Base-by-base conservation (phyloP, 306 rosid genomes). In the Lupinus albus region DNA sequence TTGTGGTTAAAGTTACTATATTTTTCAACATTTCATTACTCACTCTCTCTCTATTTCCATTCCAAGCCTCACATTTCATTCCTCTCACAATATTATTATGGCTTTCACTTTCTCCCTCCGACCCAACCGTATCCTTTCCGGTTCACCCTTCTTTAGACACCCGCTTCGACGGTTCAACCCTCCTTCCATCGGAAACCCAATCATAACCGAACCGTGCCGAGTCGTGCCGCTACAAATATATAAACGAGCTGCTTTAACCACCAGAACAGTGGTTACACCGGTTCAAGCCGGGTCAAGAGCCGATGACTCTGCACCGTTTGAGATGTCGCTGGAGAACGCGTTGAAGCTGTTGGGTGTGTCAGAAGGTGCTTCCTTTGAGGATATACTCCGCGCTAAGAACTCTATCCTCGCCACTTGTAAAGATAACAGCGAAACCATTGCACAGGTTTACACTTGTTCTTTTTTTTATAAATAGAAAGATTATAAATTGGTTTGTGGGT, bases 321-420 rank as follows among this genome's bases (percentile, higher is more conserved):
- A 90, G 84, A 93, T 90, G 96, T 88, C 99, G 7, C 84, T 93
- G 9, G 99, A 93, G 68, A 93, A 64, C 82, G 97, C 97, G 33
- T 86, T 88, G 51, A 85, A 89, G 82, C 86, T 93, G 25, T 84
- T 93, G 35, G 97, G 99, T n/a, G 99, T 93, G 48, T 78, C 97
- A 10, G 99, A 93, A 41, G 90, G 86, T 3, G 99, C 91, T 67
- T 83, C 97, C 42, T 90, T 93, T 63, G 94, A 90, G 2, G 99
- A 90, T 4, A 93, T 90, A 65, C 99, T 93, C 28, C 97, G 96
- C 70, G 97, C 99, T 66, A 93, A 88, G 80, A 90, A 88, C 71
- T 78, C 86, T 16, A 81, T 81, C 70, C 50, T 93, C 56, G 94
- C 90, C 9, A 13, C 91, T 64, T 90, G 97, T 53, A 82, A 90